phyloP scores from a whole-genome alignment of 176 grass and related monocot species.

The Avena insularis region DNA sequence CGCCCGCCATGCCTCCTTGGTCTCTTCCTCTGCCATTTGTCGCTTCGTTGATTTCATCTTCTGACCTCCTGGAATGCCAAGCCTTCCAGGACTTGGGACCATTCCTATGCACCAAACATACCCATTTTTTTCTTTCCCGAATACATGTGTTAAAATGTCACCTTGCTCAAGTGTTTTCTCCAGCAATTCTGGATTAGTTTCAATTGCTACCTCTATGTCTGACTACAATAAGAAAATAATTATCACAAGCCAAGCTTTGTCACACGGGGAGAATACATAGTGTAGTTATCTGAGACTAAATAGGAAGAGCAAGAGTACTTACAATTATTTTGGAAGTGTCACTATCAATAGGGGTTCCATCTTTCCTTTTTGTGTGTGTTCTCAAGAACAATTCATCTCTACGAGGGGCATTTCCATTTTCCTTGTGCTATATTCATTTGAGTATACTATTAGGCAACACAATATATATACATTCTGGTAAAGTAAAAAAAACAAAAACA shows the following conservation, averaged over 20 bases:
- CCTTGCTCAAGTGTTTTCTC: not conserved
- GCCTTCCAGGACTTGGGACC: not conserved
- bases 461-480: not conserved
- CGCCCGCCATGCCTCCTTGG: not conserved
- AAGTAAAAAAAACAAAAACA: not conserved
- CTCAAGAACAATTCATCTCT: not conserved
- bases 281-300: not conserved
- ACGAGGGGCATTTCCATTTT: not conserved
- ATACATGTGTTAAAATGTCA: not conserved
- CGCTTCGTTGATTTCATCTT: not conserved
- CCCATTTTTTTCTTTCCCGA: not conserved
- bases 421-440: not conserved
- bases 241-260: not conserved
- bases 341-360: not conserved
- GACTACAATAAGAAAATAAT: not conserved
- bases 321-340: slow-evolving; percentile 4
- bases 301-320: not conserved
- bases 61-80: not conserved
- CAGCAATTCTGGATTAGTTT: not conserved
- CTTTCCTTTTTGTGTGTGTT: not conserved
- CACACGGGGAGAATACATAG: not conserved
- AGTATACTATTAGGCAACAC: not conserved
- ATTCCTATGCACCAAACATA: not conserved
- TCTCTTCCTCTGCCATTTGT: not conserved
- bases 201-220: not conserved